A percentile compares a stretch with the other conserved stretches of the same genome.
Conservation (phyloP, 169 alveolate genomes). For the Eimeria sp. region DNA sequence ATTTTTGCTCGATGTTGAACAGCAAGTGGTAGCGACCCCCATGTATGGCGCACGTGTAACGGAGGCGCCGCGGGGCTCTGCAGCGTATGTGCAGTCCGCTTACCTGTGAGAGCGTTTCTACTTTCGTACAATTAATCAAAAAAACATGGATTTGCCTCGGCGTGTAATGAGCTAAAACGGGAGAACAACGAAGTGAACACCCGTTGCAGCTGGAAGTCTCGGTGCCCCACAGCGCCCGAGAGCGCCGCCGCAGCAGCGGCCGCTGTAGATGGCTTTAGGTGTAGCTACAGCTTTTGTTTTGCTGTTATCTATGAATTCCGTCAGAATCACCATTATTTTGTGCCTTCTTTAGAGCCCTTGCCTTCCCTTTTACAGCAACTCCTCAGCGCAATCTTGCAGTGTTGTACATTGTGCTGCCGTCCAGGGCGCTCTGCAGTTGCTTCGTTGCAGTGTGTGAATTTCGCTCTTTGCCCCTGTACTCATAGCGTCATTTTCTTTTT, state of each 20-base stretch:
- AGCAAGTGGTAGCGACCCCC: neutral
- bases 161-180: neutral
- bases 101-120: neutral
- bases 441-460: conserved; percentile 43
- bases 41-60: neutral
- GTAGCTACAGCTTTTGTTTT: neutral
- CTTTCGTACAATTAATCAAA: neutral
- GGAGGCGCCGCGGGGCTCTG: neutral
- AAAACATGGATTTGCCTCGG: neutral
- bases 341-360: neutral
- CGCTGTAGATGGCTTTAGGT: conserved; percentile 11
- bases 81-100: neutral
- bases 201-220: conserved; percentile 49
- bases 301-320: neutral
- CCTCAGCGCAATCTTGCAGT: neutral
- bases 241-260: conserved; percentile 69
- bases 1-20: neutral
- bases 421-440: conserved; percentile 26
- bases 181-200: neutral
- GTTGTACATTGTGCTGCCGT: conserved; percentile 34
- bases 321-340: neutral
- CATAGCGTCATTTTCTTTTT: conserved; percentile 10
- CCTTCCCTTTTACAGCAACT: neutral
- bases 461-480: neutral
- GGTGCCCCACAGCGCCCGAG: conserved; percentile 75